phyloP scores from a whole-genome alignment of 2,329 filamentous ascomycete species.

The Rhynchosporium agropyri region DNA sequence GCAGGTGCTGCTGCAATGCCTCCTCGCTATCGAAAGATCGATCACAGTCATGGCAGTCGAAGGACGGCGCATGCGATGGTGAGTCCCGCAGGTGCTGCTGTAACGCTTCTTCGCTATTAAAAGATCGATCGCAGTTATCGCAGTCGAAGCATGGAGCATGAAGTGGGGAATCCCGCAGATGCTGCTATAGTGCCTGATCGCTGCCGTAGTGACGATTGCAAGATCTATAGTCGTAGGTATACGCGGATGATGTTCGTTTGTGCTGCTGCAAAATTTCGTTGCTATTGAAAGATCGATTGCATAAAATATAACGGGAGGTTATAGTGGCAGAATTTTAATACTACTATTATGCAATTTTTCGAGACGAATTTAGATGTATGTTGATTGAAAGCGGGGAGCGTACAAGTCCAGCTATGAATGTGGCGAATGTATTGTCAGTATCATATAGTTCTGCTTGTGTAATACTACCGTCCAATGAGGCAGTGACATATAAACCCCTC shows the following conservation, averaged over 20 bases:
- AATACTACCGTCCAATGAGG: conserved; percentile 18
- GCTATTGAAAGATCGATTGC: conserved; percentile 33
- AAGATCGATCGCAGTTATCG: conserved; percentile 22
- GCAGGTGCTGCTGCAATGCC: conserved; percentile 26
- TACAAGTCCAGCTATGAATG: conserved; percentile 10
- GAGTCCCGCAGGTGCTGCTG: conserved; percentile 26
- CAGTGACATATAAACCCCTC: conserved; percentile 16
- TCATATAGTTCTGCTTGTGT: conserved; percentile 17
- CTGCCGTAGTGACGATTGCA: conserved; percentile 21
- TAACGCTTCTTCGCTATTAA: conserved; percentile 13
- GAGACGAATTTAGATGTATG: conserved; percentile 19
- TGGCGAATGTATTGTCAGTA: conserved; percentile 18
- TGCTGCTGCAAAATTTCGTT: conserved; percentile 28
- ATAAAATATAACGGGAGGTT: conserved; percentile 29
- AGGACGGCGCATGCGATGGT: conserved; percentile 25
- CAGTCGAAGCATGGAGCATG: conserved; percentile 28
- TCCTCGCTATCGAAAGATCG: conserved; percentile 16
- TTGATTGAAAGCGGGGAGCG: conserved; percentile 26
- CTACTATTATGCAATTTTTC: conserved; percentile 28
- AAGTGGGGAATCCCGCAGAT: conserved; percentile 22
- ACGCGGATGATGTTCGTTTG: conserved; percentile 27
- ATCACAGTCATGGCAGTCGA: conserved; percentile 28
- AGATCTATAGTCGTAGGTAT: conserved; percentile 26
- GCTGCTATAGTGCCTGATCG: conserved; percentile 21
- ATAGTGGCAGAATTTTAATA: conserved; percentile 30